Evolutionary conservation across 2,329 filamentous ascomycete species (phyloP), one percentile per base, ranked within the genome.

Genomic region (Verticillium nonalfalfae): DNA sequence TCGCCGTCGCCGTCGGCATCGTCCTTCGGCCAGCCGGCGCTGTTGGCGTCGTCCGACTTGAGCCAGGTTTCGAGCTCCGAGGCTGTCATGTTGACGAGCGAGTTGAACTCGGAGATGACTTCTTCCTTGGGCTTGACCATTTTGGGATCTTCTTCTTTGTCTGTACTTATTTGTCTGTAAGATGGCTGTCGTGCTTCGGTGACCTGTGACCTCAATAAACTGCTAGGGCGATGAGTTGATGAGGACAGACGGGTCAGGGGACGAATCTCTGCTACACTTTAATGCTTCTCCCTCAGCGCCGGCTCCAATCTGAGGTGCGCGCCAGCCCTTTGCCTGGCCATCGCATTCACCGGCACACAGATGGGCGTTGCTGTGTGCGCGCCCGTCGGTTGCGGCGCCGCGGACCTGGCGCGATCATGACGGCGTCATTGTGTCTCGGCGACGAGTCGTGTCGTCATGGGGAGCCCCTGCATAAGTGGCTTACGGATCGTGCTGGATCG

Each of bases 81-180:
- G 1, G 85, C 76, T 11, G 78, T 81, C 86, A 90, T 89, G 71
- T 89, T 89, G 71, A 89, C 85, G 56, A 88, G 73, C 45, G 84
- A 78, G 64, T 89, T 88, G 77, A 88, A 90, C 69, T 89, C 85
- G 58, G 81, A 79, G 64, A 74, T 69, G 45, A 74, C 71, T 36
- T 72, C 68, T 2, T 71, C 67, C 52, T 65, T 60, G 62, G 66
- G 65, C 62, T 72, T 72, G 45, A 52, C 45, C 61, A 68, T 67
- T 13, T 58, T 65, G 39, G 34, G 52, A 35, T 56, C 6, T 45
- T 9, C 18, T 6, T 9, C 15, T 52, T 10, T 21, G 45, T 31
- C 2, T 31, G 26, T 31, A n/a, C 21, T 21, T 52, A 5, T 1
- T 18, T 4, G 39, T 45, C 14, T n/a, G 14, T 45, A 18, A 10